Evolutionary conservation across 352 stramenopile genomes (phyloP).

Genomic region (Phytopythium delawarense): DNA sequence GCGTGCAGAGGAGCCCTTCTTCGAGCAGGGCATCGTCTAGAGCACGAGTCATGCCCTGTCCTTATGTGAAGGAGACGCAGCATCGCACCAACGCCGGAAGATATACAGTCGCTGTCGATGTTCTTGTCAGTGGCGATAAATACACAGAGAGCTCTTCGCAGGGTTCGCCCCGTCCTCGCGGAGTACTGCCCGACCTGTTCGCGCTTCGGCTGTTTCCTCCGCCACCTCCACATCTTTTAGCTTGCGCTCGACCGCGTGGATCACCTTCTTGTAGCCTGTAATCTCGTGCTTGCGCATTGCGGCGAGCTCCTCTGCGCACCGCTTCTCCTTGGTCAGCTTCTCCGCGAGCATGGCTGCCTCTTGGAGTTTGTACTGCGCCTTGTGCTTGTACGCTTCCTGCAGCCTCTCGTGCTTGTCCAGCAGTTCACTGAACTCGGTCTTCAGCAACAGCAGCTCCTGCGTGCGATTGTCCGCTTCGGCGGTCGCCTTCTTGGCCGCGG

Average conservation of each 20-base stretch:
- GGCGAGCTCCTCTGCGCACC: constrained; percentile 50
- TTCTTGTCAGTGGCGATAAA: constrained; percentile 46
- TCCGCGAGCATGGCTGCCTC: constrained; percentile 25
- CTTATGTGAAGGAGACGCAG: not conserved
- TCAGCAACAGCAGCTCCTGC: constrained; percentile 48
- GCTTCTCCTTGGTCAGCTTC: constrained; percentile 35
- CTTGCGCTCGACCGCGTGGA: constrained; percentile 51
- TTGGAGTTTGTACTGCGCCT: constrained; percentile 32
- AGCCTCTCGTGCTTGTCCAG: constrained; percentile 48
- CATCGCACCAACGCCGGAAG: not conserved
- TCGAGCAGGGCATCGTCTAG: constrained; percentile 77
- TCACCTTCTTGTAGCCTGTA: constrained; percentile 56
- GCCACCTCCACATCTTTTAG: constrained; percentile 50
- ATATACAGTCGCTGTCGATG: not conserved
- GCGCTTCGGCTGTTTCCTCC: constrained; percentile 18
- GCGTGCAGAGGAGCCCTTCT: constrained; percentile 60
- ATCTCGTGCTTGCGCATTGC: constrained; percentile 45
- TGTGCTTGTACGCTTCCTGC: constrained; percentile 34
- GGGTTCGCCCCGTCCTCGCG: constrained; percentile 17
- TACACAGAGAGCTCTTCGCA: constrained; percentile 48
- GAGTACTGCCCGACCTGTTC: constrained; percentile 14
- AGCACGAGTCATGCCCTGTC: not conserved
- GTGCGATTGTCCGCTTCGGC: constrained; percentile 31
- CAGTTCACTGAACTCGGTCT: constrained; percentile 62
- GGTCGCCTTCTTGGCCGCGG: constrained; percentile 26